Conservation (phyloP, 2,329 filamentous ascomycete species). For the Clarireedia hainanense region DNA sequence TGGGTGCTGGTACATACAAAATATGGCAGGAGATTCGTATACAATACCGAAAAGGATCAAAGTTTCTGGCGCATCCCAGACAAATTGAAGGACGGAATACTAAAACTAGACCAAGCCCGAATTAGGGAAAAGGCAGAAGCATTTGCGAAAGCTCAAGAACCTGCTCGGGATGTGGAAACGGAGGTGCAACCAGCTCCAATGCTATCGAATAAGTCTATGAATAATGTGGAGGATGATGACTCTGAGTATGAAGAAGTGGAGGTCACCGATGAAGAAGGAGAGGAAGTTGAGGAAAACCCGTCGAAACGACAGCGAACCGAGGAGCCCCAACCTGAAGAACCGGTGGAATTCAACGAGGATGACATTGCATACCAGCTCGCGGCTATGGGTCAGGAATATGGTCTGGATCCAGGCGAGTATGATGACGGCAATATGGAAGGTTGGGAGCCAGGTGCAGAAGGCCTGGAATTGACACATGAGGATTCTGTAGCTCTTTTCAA, state of each 20-base stretch:
- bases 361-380: slow-evolving; percentile 90
- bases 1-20: slow-evolving; percentile 95
- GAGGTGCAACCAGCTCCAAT: no score
- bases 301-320: slow-evolving; percentile 43
- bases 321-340: slow-evolving; percentile 33
- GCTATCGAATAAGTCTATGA: slow-evolving; percentile 12
- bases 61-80: slow-evolving; percentile 95
- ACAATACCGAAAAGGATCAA: slow-evolving; percentile 77
- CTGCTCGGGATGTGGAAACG: slow-evolving; percentile 20
- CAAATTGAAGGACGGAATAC: slow-evolving; percentile 71
- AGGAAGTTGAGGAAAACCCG: slow-evolving; percentile 41
- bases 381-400: slow-evolving; percentile 82
- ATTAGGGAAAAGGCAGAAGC: slow-evolving; percentile 49
- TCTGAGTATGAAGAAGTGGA: slow-evolving; percentile 59
- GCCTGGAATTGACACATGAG: slow-evolving; percentile 60
- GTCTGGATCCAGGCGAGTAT: slow-evolving; percentile 68
- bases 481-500: slow-evolving; percentile 75
- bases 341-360: slow-evolving; percentile 82
- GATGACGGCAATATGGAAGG: slow-evolving; percentile 53
- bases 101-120: slow-evolving; percentile 64
- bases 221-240: slow-evolving; percentile 43
- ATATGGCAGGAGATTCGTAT: slow-evolving; percentile 79
- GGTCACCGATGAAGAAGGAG: slow-evolving; percentile 40
- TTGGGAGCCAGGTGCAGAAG: slow-evolving; percentile 66
- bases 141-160: slow-evolving; percentile 17